Conservation (phyloP, 352 stramenopile species). For the Pythium sukuiense region DNA sequence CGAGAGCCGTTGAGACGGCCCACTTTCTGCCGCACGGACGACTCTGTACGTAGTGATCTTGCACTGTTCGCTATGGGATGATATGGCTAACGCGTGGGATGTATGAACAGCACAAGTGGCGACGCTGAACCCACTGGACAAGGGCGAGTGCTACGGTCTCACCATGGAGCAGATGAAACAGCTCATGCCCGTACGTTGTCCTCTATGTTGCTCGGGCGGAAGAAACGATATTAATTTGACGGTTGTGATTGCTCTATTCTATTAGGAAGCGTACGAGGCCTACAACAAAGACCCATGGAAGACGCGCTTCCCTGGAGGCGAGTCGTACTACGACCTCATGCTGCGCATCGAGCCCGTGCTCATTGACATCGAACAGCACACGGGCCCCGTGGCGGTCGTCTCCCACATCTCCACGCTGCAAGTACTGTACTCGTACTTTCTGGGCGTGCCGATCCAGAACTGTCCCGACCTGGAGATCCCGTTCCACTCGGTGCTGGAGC, state of each 20-base stretch:
- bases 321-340: conserved; percentile 95
- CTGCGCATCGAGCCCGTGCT: conserved; percentile 90
- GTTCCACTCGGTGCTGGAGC: conserved; percentile 83
- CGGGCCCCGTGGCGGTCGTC: conserved; percentile 81
- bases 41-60: conserved; percentile 35
- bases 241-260: background rate
- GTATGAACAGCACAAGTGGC: conserved; percentile 63
- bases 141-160: conserved; percentile 84
- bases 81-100: background rate
- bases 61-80: background rate
- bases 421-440: conserved; percentile 88
- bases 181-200: conserved; percentile 45
- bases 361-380: conserved; percentile 92
- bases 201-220: background rate
- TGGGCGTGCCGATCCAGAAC: conserved; percentile 76
- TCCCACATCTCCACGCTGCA: conserved; percentile 86
- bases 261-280: conserved; percentile 60
- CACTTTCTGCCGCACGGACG: conserved; percentile 49
- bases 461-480: conserved; percentile 79
- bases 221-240: background rate
- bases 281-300: conserved; percentile 77
- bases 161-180: conserved; percentile 85
- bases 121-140: conserved; percentile 82
- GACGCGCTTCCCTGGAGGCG: conserved; percentile 85
- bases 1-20: conserved; percentile 75